A percentile compares a stretch with the other conserved stretches of the same genome.
phyloP scores from a whole-genome alignment of 192 early-diverging fungal genomes.

The Phlyctochytrium planicorne region DNA sequence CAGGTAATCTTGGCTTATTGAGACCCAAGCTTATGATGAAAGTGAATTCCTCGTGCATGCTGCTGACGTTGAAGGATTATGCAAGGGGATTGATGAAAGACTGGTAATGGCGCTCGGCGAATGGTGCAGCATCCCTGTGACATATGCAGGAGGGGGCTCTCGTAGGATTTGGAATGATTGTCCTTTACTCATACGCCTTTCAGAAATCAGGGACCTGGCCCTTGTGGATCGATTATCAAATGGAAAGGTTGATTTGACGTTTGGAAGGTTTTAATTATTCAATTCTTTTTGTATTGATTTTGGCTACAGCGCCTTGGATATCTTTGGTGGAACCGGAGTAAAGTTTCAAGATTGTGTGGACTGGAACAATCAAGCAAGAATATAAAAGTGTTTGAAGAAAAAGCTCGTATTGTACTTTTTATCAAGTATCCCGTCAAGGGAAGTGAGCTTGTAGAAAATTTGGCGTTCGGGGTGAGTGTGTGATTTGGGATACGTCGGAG shows the following conservation, averaged over 20 bases:
- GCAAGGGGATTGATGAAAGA: slow-evolving; percentile 86
- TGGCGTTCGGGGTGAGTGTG: too few relatives aligned
- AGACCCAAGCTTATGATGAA: background rate
- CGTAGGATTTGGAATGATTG: slow-evolving; percentile 48
- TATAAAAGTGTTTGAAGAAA: background rate
- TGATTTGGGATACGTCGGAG: too few relatives aligned
- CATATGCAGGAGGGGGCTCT: slow-evolving; percentile 91
- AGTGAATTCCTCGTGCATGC: slow-evolving; percentile 97
- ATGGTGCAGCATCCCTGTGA: slow-evolving; percentile 86
- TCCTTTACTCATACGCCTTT: background rate
- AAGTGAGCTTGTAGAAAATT: too few relatives aligned
- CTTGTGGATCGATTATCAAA: slow-evolving; percentile 76
- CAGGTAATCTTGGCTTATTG: slow-evolving; percentile 37
- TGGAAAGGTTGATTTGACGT: slow-evolving; percentile 89
- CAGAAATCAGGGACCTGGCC: slow-evolving; percentile 67
- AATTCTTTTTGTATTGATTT: background rate
- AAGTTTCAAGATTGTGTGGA: slow-evolving; percentile 66
- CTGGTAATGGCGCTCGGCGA: slow-evolving; percentile 79
- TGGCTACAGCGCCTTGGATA: slow-evolving; percentile 96
- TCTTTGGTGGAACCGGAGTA: slow-evolving; percentile 89
- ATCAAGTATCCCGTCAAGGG: too few relatives aligned
- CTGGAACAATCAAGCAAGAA: slow-evolving; percentile 34
- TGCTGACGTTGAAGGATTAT: slow-evolving; percentile 96
- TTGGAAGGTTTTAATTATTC: slow-evolving; percentile 65
- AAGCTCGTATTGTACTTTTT: too few relatives aligned